Evolutionary conservation across 768 basidiomycete genomes (phyloP), one percentile per base, ranked within the genome.

Genomic region (Lactifluus piperatus): DNA sequence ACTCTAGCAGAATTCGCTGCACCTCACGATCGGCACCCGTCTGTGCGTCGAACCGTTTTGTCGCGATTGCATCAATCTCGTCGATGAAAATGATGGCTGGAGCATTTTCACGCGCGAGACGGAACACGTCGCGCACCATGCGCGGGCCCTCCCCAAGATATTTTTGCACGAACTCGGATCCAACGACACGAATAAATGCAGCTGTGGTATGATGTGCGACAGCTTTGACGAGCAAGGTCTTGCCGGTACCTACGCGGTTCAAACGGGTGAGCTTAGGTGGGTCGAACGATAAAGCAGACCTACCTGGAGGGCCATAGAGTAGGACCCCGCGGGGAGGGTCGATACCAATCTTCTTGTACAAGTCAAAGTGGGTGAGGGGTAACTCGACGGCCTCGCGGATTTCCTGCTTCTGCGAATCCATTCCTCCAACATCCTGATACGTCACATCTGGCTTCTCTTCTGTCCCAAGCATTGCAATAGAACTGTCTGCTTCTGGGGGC

Each of bases 21-120:
- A 99, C 97, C 75, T 99, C 97, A 60, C 97, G 81, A 74, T 99
- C 97, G 10, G 97, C 97, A 68, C 97, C 97, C 0, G 97, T 98
- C 71, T 99, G 97, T 6, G 97, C 97, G 69, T 98, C 97, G 73
- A 99, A 99, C 70, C 95, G 93, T 74, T 99, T 99, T 37, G 97
- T 98, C 3, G 97, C 97, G 71, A 99, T 99, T 20, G 97, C 95
- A 65, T 99, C 97, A 66, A 94, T 90, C 68, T 94, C 95, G 72
- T 98, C 97, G 69, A 99, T 98, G 77, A 99, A 99, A 73, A 99
- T 98, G 70, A 99, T 99, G 27, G 93, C 86, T 1, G 97, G 97
- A 0, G 94, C 79, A 70, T 99, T 99, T 73, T 99, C 97, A 65
- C 97, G 79, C 26, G 97, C 97, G 48, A 99, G 83, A 57, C 97